phyloP scores from a whole-genome alignment of 108 stramenopile genomes.

The Parmales sp. region DNA sequence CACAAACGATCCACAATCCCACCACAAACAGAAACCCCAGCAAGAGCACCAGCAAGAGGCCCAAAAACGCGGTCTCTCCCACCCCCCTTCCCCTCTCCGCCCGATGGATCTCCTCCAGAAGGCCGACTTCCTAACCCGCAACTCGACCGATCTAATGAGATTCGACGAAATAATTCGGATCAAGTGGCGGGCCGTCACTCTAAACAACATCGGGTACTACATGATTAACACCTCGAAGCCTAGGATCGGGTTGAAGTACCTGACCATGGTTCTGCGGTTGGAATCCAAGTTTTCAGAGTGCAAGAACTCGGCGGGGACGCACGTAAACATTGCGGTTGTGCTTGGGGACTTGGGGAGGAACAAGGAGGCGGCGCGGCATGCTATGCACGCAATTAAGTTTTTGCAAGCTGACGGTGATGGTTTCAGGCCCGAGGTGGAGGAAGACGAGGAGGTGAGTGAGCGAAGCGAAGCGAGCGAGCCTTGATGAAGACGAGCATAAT shows the following conservation, averaged over 20 bases:
- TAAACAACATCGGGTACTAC: not conserved
- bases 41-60: too few relatives aligned
- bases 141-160: not conserved
- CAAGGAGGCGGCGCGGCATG: not conserved
- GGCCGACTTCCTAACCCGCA: not conserved
- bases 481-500: too few relatives aligned
- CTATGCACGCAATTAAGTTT: not conserved
- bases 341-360: not conserved
- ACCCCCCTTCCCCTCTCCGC: too few relatives aligned
- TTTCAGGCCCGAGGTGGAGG: not conserved
- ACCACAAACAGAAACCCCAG: too few relatives aligned
- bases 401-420: not conserved
- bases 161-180: not conserved
- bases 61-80: too few relatives aligned
- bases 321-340: not conserved
- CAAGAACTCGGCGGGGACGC: not conserved
- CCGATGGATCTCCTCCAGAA: not conserved
- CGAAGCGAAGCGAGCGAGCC: too few relatives aligned
- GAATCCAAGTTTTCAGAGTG: not conserved
- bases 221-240: not conserved
- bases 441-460: not conserved
- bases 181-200: not conserved
- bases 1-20: too few relatives aligned
- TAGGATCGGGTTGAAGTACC: not conserved
- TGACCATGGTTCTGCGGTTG: not conserved